Conservation (phyloP, 108 stramenopile genomes). For the Fistulifera pelliculosa region DNA sequence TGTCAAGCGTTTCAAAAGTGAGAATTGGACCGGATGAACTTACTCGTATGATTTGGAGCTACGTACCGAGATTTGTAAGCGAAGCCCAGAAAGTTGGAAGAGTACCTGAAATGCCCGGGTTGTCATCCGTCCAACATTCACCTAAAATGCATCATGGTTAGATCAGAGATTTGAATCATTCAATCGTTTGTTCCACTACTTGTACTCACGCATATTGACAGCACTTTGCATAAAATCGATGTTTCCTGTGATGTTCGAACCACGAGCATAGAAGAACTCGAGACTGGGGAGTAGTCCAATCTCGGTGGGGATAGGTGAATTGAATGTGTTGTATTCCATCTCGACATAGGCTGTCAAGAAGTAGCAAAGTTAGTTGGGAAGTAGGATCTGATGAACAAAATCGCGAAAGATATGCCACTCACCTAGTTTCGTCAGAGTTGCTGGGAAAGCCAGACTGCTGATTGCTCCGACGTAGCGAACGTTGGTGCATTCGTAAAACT, state of each 20-base stretch:
- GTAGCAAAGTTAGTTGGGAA: conserved; percentile 10
- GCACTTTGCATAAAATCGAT: conserved; percentile 3
- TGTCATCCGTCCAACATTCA: too few relatives aligned
- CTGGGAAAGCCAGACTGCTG: conserved; percentile 2
- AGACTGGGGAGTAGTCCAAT: conserved; percentile 19
- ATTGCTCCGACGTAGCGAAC: conserved; percentile 18
- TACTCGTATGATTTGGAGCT: too few relatives aligned
- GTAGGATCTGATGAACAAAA: not conserved
- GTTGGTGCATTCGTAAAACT: conserved; percentile 19
- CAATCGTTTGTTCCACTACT: not conserved
- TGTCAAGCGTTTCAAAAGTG: too few relatives aligned
- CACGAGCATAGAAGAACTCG: conserved; percentile 13
- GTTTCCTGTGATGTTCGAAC: conserved; percentile 2
- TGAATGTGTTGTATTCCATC: conserved; percentile 26
- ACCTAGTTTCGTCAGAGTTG: conserved; percentile 14
- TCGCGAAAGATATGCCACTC: conserved; percentile 7
- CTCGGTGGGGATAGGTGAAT: conserved; percentile 22
- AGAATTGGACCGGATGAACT: too few relatives aligned
- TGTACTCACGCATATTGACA: not conserved
- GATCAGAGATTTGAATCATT: not conserved
- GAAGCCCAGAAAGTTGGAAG: not conserved
- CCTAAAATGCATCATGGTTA: too few relatives aligned
- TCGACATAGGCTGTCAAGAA: conserved; percentile 10
- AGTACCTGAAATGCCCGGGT: not conserved
- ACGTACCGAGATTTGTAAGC: not conserved